Base-by-base conservation (phyloP, 1,284 basidiomycete genomes). In the Leccinum subrobustum region DNA sequence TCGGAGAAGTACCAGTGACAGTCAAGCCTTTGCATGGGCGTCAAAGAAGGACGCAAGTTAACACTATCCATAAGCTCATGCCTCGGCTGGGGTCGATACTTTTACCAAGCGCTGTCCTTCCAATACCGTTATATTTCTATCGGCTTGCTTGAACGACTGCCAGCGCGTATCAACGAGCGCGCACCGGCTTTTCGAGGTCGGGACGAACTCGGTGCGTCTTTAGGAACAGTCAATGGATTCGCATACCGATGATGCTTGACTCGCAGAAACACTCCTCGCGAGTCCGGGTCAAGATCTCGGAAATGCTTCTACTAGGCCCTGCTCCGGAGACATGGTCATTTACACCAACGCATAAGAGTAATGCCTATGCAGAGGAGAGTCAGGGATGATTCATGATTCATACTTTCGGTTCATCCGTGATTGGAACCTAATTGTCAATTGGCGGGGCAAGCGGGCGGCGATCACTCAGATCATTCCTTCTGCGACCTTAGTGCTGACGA, bases 41-140 rank as follows among this genome's bases (percentile, higher is more conserved):
- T 25, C 23, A 25, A 91, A 69, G 92, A 94, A 61, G 88, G 87
- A 14, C 83, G 84, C 63, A 25, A 25, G 25, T 25, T 25, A 94
- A 95, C 67, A 93, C 84, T 0, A 91, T 94, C 4, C 95, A 97
- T 74, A 96, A 93, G 75, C 79, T 98, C 48, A 96, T 98, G 84
- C 90, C 92, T 6, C 83, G 92, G 9, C 78, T 95, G n/a, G 82
- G 82, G 29, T 27, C 83, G 96, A 59, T 99, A 97, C 78, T 84
- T 98, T 18, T 96, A 94, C 73, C 96, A 99, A 77, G 90, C 93
- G 1, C 82, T 99, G 5, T 95, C 92, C 1, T 98, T 98, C 81
- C 94, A 95, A 68, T 91, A 96, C 75, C 90, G 96, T 23, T 98
- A 98, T 75, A 80, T 98, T 39, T 96, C 96, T 8, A 90, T 97